Percentiles rank a stretch among this genome's conserved stretches.
These are phyloP conservation scores for Aspergillus haitiensis DNA, from an alignment of 495 filamentous ascomycete genomes.

Conservation along the genomic window DNA sequence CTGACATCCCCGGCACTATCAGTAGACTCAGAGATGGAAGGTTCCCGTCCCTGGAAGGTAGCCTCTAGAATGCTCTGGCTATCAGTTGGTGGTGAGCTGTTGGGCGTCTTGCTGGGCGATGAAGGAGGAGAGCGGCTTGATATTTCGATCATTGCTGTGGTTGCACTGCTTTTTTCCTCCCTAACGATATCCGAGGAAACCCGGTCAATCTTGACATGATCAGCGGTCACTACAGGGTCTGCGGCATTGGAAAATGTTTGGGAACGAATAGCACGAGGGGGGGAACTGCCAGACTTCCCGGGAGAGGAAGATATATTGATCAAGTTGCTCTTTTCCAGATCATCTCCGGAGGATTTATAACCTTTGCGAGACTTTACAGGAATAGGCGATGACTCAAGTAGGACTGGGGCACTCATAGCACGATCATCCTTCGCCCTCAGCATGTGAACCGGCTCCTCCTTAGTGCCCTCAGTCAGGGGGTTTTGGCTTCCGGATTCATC, in stretches of 20 bases:
- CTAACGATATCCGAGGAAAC: slow-evolving; percentile 40
- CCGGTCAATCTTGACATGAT: slow-evolving; percentile 61
- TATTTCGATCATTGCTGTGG: slow-evolving; percentile 65
- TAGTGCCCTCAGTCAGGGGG: slow-evolving; percentile 37
- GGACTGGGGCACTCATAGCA: slow-evolving; percentile 57
- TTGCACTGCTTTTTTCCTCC: slow-evolving; percentile 55
- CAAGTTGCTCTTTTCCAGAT: slow-evolving; percentile 29
- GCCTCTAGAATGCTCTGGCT: slow-evolving; percentile 29
- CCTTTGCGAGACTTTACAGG: slow-evolving; percentile 39
- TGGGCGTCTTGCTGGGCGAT: slow-evolving; percentile 55
- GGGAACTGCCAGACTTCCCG: slow-evolving; percentile 40
- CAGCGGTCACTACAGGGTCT: slow-evolving; percentile 61
- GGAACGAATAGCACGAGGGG: slow-evolving; percentile 58
- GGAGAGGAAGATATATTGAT: slow-evolving; percentile 41
- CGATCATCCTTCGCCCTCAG: slow-evolving; percentile 54
- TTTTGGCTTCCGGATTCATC: slow-evolving; percentile 57
- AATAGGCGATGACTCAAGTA: slow-evolving; percentile 33
- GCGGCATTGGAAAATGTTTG: slow-evolving; percentile 65
- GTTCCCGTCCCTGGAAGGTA: slow-evolving; percentile 31
- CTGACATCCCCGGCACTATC: slow-evolving; percentile 27
- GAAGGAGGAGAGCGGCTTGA: slow-evolving; percentile 58
- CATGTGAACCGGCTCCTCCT: slow-evolving; percentile 33
- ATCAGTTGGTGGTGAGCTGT: slow-evolving; percentile 51
- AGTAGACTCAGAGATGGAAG: slow-evolving; percentile 38
- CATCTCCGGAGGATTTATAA: slow-evolving; percentile 27